Base-by-base conservation (phyloP, 2,329 filamentous ascomycete genomes). In the Chaetomium olivaceum region DNA sequence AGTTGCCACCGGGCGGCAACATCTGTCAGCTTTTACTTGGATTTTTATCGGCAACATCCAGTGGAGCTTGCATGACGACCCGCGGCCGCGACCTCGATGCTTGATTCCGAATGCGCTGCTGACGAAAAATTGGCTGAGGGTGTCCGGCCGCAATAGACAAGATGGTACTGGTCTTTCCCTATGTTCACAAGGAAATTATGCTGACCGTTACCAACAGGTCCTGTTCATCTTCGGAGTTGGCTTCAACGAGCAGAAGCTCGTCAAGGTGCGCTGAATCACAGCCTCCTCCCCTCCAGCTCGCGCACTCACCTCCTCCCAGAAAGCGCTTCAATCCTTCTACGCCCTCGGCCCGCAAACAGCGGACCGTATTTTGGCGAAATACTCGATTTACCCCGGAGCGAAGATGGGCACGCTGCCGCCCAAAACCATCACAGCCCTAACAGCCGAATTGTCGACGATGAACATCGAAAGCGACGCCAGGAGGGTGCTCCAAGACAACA, bases 391-490 rank as follows among this genome's bases (percentile, higher is more conserved):
- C 80, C 89, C 92, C 33, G 89, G 87, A 64, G 91, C 91, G 70
- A 91, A 89, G 74, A 83, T 98, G 71, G 91, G 91, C 76, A 84
- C 87, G 8, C 80, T 99, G 23, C 84, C 87, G 54, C 87, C 89
- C 66, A 88, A 90, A 76, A 93, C 92, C 67, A 81, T 97, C 71
- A 89, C 92, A 61, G 89, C 91, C 61, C 83, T 99, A 67, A 95
- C 91, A 25, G 90, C 90, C 59, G 92, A 96, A 74, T 83, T 99
- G 50, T 91, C 92, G 19, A 89, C 88, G 62, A 93, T 99, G 92
- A 96, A 91, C 67, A 92, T 98, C 73, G 95, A 97, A 78, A 96
- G 91, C 77, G 93, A 98, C 74, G 83, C 96, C 69, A 83, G 88
- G 74, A 86, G 90, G 75, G 81, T 91, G 66, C 80, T 97, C 46